Evolutionary conservation across 2,329 filamentous ascomycete species (phyloP).

Genomic region (Huntiella bhutanensis): DNA sequence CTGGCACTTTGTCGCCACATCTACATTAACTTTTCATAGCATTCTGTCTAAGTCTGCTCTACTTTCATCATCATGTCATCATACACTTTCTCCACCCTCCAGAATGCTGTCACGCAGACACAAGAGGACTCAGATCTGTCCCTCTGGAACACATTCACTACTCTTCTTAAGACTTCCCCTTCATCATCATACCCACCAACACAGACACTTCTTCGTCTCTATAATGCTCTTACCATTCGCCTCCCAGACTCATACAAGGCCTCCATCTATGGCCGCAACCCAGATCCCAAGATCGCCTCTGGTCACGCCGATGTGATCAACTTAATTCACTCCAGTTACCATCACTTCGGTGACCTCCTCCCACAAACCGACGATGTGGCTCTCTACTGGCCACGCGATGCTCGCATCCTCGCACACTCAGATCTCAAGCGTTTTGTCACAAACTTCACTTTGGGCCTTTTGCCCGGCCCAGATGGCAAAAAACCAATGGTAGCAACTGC

Average conservation of each 20-base stretch:
- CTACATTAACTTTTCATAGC: neutral
- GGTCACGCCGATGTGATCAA: constrained; percentile 12
- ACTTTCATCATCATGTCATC: too few relatives aligned
- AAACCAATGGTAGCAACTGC: constrained; percentile 31
- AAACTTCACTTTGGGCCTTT: constrained; percentile 18
- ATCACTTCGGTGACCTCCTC: constrained; percentile 23
- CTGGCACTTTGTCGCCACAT: too few relatives aligned
- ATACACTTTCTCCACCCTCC: neutral
- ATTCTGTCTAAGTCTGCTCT: neutral
- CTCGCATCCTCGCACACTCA: constrained; percentile 17
- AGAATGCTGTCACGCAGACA: too few relatives aligned
- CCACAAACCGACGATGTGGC: constrained; percentile 15
- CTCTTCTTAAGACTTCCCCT: neutral
- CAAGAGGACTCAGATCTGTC: too few relatives aligned
- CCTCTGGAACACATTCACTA: too few relatives aligned
- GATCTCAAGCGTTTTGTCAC: constrained; percentile 18
- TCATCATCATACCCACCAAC: constrained; percentile 3
- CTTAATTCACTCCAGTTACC: constrained; percentile 18
- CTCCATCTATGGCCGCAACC: neutral
- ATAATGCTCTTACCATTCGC: constrained; percentile 1
- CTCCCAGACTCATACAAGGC: constrained; percentile 3
- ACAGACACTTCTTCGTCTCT: constrained; percentile 7
- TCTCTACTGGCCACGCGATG: constrained; percentile 15
- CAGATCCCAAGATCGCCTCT: neutral
- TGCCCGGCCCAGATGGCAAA: constrained; percentile 1